phyloP scores from a whole-genome alignment of 2,329 filamentous ascomycete species.

The Colletotrichum cereale region DNA sequence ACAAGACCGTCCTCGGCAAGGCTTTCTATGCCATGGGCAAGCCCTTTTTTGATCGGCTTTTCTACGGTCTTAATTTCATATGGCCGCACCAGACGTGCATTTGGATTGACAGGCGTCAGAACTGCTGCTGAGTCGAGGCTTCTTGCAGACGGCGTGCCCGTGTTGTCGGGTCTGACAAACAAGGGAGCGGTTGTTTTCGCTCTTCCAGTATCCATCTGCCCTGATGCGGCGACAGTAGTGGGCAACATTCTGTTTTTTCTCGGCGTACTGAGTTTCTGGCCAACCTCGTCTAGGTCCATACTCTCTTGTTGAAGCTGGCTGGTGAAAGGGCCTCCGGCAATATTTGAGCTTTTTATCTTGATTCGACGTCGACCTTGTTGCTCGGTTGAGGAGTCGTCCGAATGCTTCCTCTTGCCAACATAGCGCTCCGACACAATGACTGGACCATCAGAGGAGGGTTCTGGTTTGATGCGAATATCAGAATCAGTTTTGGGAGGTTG shows the following conservation, averaged over 20 bases:
- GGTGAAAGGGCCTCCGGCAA: constrained; percentile 42
- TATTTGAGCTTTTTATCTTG: constrained; percentile 59
- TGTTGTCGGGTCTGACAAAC: constrained; percentile 29
- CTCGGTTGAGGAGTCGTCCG: constrained; percentile 36
- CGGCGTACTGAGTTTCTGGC: constrained; percentile 57
- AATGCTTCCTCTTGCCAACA: constrained; percentile 61
- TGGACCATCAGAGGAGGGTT: constrained; percentile 65
- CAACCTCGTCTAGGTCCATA: constrained; percentile 69
- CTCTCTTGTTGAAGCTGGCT: constrained; percentile 61
- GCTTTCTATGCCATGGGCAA: constrained; percentile 54
- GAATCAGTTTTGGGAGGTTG: constrained; percentile 6
- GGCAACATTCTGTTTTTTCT: constrained; percentile 47
- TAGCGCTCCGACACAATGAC: constrained; percentile 64
- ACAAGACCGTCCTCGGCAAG: constrained; percentile 63
- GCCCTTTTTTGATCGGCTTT: constrained; percentile 42
- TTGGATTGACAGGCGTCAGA: constrained; percentile 54
- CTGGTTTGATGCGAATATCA: constrained; percentile 56
- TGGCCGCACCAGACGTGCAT: constrained; percentile 46
- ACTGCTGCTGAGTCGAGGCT: constrained; percentile 44
- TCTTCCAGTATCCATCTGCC: neutral
- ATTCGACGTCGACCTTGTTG: constrained; percentile 50
- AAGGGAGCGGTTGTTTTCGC: constrained; percentile 14
- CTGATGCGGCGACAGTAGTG: neutral
- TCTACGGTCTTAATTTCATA: constrained; percentile 42
- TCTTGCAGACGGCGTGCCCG: constrained; percentile 41